Percentiles rank a stretch among this genome's conserved stretches.
These are phyloP conservation scores for Tuctoria greenei DNA, from an alignment of 176 grass and related monocot genomes.

Conservation along the genomic window DNA sequence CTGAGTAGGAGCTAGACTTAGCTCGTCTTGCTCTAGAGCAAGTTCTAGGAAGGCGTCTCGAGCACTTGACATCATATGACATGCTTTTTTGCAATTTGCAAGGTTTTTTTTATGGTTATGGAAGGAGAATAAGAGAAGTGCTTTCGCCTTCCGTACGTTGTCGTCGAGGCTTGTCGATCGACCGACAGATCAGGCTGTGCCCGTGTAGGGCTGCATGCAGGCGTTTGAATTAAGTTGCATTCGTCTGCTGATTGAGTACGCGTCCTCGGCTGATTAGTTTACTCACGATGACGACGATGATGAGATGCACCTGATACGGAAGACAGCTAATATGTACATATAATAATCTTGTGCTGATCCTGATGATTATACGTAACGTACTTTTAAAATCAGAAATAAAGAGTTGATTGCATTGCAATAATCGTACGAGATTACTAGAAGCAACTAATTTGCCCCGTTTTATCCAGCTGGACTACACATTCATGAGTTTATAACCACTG, in stretches of 20 bases:
- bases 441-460: background rate
- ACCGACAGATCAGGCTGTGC: background rate
- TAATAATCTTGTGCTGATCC: background rate
- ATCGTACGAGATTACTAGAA: background rate
- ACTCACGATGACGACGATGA: background rate
- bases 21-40: background rate
- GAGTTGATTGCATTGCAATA: background rate
- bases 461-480: background rate
- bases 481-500: background rate
- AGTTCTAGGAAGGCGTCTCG: slow-evolving; percentile 2
- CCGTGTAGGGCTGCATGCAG: background rate
- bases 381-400: background rate
- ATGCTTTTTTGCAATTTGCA: background rate
- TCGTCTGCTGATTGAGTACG: background rate
- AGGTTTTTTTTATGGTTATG: background rate
- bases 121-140: background rate
- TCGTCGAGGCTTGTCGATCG: background rate
- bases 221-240: background rate
- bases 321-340: background rate
- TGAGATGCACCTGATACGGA: background rate
- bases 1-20: background rate
- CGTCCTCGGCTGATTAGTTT: slow-evolving; percentile 7
- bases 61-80: background rate
- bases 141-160: background rate
- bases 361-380: background rate